Percentiles rank a stretch among this genome's conserved stretches.
These are phyloP conservation scores for Magnaporthiopsis poae DNA, from an alignment of 2,329 filamentous ascomycete genomes.

Conservation along the genomic window DNA sequence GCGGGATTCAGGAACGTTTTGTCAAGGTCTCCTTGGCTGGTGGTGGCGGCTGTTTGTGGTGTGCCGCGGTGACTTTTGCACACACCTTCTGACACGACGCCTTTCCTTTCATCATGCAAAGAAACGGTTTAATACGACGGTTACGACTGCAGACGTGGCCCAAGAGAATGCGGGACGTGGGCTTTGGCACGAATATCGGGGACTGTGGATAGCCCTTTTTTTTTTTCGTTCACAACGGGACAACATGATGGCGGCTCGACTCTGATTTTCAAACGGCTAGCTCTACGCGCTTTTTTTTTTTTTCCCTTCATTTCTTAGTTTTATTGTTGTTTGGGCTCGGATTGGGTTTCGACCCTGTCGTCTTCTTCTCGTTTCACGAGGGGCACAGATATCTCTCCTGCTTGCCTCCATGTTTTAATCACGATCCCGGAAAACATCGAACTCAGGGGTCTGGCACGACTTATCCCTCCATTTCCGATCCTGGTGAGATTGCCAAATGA, in stretches of 20 bases:
- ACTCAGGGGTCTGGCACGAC: not conserved
- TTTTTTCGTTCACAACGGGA: not conserved
- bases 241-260: not conserved
- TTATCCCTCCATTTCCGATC: not conserved
- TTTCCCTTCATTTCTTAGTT: not conserved
- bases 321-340: not conserved
- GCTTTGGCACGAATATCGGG: not conserved
- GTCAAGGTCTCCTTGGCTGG: not conserved
- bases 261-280: not conserved
- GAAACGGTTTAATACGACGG: not conserved
- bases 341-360: not conserved
- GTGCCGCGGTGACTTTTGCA: not conserved
- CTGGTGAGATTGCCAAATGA: no score
- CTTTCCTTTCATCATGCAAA: not conserved
- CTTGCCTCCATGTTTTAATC: not conserved
- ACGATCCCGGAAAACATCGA: not conserved
- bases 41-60: not conserved
- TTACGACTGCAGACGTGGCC: not conserved
- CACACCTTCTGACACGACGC: not conserved
- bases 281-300: not conserved
- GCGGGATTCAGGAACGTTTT: not conserved
- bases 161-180: not conserved
- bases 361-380: not conserved
- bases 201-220: not conserved
- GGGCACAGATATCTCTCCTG: not conserved